Base-by-base conservation (phyloP, 257 asterid species). In the Paraleonurus japonicus region DNA sequence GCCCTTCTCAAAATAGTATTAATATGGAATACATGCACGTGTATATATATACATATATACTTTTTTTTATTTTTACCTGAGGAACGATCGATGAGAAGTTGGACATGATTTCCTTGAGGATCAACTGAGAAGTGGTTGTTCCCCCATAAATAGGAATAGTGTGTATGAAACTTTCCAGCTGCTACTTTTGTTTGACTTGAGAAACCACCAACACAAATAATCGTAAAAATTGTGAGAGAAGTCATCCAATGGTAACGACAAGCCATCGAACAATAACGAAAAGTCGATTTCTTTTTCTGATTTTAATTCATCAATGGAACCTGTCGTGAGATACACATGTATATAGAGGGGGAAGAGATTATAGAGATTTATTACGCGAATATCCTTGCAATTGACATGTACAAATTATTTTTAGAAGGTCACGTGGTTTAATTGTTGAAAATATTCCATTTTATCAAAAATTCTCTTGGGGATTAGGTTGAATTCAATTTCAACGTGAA, bases 71-170 rank as follows among this genome's bases (percentile, higher is more conserved):
- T n/a, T n/a, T n/a, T n/a, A 75, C 94, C 92, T 67, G 82, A 78
- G 33, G 39, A 51, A 16, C 50, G 67, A 64, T 85, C 92, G 26
- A 84, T 43, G 1, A 41, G 53, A 33, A 89, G 85, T 33, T 78
- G 78, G 4, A 73, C 90, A 17, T 87, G 74, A 4, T 70, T 75
- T 47, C 74, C 79, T 17, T 69, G 75, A 0, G 85, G 79, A 43
- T 79, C 5, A 22, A 84, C 61, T 15, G 61, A 22, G 20, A 87
- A 55, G 69, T 89, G 88, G 53, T 85, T 6, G 0, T 4, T 4
- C 13, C 94, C 96, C 89, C 89, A 89, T 0, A 65, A 33, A 13
- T 77, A 61, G 1, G 41, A 8, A 28, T 89, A 89, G 28, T 72
- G 70, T 4, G 13, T 43, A 57, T 69, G n/a, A 51, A 89, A 89